Evolutionary conservation across 495 filamentous ascomycete genomes (phyloP).

Genomic region (Bryoglossum gracile): DNA sequence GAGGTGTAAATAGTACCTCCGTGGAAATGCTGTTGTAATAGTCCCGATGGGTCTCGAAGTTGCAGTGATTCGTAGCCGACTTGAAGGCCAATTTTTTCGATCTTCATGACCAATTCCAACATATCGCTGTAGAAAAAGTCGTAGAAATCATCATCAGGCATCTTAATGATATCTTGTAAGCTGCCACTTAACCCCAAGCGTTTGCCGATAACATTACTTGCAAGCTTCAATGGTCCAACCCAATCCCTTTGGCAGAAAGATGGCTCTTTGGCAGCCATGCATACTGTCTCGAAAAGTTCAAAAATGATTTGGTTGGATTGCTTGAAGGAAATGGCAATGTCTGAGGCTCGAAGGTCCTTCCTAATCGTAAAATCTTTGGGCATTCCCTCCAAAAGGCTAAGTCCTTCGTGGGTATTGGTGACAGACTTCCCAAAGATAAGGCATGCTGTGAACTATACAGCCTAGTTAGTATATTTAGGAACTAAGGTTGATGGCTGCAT

Average conservation of each 20-base stretch:
- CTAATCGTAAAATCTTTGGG: background rate
- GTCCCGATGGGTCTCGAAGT: background rate
- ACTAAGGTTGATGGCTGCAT: background rate
- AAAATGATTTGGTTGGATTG: background rate
- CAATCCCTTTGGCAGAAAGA: background rate
- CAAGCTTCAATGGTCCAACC: background rate
- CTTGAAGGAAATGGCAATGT: background rate
- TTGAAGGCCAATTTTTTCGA: background rate
- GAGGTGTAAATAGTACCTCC: background rate
- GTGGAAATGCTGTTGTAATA: background rate
- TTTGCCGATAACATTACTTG: background rate
- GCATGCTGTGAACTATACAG: background rate
- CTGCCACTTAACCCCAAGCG: background rate
- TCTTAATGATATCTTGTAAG: background rate
- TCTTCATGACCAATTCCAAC: background rate
- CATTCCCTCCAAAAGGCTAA: background rate
- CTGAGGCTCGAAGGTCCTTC: background rate
- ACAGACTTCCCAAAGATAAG: background rate
- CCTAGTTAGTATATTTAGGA: background rate
- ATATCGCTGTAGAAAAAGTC: background rate
- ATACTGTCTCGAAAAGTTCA: background rate
- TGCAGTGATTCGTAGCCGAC: background rate
- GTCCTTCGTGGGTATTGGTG: background rate
- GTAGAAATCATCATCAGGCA: conserved; percentile 1
- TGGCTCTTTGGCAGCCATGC: conserved; percentile 1